Evolutionary conservation across 108 stramenopile species (phyloP).

Genomic region (Ochromonas danica): DNA sequence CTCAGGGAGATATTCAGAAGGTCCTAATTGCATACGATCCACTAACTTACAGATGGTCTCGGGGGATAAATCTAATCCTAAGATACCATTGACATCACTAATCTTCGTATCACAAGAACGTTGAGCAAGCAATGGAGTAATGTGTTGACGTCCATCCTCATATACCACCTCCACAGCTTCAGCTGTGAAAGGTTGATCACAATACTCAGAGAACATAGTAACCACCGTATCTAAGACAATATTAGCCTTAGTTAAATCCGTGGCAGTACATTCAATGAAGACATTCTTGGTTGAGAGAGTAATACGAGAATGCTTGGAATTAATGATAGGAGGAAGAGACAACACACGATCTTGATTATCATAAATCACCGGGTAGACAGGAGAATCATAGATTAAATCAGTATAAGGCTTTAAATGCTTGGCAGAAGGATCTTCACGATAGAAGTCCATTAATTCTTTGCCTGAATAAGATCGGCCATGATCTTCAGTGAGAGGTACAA

Average conservation of each 20-base stretch:
- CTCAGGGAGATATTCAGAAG: slow-evolving; percentile 63
- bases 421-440: slow-evolving; percentile 76
- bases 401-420: slow-evolving; percentile 98
- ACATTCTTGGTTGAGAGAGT: slow-evolving; percentile 87
- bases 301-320: slow-evolving; percentile 84
- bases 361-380: slow-evolving; percentile 58
- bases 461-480: slow-evolving; percentile 55
- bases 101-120: slow-evolving; percentile 58
- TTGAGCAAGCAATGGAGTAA: neutral
- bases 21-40: slow-evolving; percentile 93
- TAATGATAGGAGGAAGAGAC: slow-evolving; percentile 97
- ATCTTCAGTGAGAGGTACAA: slow-evolving; percentile 85
- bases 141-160: slow-evolving; percentile 44
- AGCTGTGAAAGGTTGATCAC: slow-evolving; percentile 75
- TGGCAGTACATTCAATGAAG: slow-evolving; percentile 98
- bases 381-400: slow-evolving; percentile 85
- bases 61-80: slow-evolving; percentile 60
- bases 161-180: slow-evolving; percentile 91
- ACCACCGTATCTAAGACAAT: slow-evolving; percentile 97
- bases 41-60: slow-evolving; percentile 75
- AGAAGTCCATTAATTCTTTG: slow-evolving; percentile 67
- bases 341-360: slow-evolving; percentile 69
- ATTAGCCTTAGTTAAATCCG: slow-evolving; percentile 93
- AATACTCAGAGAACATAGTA: slow-evolving; percentile 94
- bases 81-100: slow-evolving; percentile 79